Conservation (phyloP, 2,329 filamentous ascomycete genomes). For the Alternaria rosae region DNA sequence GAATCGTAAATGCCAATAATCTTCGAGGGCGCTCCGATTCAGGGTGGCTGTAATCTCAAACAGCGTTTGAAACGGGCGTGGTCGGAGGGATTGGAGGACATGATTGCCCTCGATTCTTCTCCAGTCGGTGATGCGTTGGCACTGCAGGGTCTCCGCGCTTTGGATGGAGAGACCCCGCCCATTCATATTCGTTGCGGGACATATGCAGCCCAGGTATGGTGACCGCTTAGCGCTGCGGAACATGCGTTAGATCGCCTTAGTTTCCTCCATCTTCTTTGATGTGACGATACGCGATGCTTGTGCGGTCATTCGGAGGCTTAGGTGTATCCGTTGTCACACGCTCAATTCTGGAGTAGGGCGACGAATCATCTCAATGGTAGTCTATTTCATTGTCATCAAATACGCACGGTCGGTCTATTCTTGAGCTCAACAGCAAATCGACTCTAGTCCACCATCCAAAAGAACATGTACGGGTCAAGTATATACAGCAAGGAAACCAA, state of each 20-base stretch:
- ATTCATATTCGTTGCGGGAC: constrained; percentile 18
- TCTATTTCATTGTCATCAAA: neutral
- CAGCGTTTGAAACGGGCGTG: constrained; percentile 39
- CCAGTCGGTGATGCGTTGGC: constrained; percentile 47
- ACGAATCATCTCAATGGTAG: neutral
- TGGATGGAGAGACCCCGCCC: constrained; percentile 19
- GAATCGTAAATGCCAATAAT: neutral
- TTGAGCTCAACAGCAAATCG: neutral
- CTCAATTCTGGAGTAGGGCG: neutral
- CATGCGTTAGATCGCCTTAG: constrained; percentile 15
- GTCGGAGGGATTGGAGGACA: constrained; percentile 39
- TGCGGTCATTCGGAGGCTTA: neutral
- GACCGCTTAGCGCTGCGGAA: constrained; percentile 27
- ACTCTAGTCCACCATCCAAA: neutral
- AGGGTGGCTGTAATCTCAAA: constrained; percentile 30
- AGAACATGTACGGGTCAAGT: constrained; percentile 7
- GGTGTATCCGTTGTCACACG: neutral
- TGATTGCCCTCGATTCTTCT: constrained; percentile 26
- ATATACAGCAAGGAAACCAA: constrained; percentile 8
- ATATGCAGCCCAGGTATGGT: constrained; percentile 25
- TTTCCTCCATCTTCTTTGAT: neutral
- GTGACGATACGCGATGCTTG: neutral
- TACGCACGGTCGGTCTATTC: constrained; percentile 2
- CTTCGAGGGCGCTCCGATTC: constrained; percentile 14
- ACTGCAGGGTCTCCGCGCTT: constrained; percentile 30